Evolutionary conservation across 208 protist species (phyloP).

Genomic region (Leishmania mexicana): DNA sequence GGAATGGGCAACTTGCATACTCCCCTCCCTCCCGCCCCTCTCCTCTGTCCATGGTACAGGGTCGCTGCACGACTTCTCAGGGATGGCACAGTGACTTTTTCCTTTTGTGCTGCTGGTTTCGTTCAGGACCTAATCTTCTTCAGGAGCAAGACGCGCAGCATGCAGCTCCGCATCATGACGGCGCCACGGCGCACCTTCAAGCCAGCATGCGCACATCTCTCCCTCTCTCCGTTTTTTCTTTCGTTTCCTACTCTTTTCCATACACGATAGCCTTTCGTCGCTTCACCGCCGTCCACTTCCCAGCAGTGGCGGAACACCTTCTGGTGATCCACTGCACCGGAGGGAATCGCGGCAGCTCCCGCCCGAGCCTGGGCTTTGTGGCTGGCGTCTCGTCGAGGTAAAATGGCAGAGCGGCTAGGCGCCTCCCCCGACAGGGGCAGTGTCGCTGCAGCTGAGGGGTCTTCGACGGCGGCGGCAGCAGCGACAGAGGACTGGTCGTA

Average conservation of each 20-base stretch:
- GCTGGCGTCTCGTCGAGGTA: neutral
- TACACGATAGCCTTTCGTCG: neutral
- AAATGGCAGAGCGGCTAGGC: neutral
- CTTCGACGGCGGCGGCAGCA: neutral
- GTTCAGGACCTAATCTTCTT: neutral
- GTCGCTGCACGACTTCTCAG: neutral
- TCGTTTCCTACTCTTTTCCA: neutral
- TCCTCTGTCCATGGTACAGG: neutral
- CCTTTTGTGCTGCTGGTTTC: neutral
- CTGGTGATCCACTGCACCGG: neutral
- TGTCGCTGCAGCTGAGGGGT: neutral
- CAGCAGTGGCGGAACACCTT: neutral
- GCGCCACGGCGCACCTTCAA: neutral
- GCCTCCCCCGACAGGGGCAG: neutral
- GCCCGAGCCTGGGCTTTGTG: neutral
- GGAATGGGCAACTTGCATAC: neutral
- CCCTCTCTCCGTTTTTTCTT: neutral
- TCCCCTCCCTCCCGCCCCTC: neutral
- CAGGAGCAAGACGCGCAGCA: neutral
- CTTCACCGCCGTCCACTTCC: neutral
- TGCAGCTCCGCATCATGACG: neutral
- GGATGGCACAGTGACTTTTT: neutral
- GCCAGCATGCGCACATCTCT: neutral
- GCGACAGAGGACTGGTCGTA: constrained; percentile 23
- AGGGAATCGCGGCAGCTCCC: neutral